Base-by-base conservation (phyloP, 1,284 basidiomycete genomes). In the Sporisorium sorghi region DNA sequence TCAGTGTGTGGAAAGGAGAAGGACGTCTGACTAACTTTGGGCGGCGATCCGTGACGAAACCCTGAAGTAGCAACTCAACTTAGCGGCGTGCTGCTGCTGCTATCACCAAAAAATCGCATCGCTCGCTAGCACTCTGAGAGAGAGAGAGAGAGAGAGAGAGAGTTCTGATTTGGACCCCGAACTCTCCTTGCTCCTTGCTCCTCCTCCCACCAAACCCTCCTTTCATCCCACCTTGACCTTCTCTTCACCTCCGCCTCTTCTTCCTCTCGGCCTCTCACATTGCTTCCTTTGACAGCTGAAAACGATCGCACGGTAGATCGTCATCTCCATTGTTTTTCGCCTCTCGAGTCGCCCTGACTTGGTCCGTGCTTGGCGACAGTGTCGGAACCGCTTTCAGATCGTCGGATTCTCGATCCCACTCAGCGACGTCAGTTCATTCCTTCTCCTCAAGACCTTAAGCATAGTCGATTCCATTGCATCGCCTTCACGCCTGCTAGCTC, bases 101-200 rank as follows among this genome's bases (percentile, higher is more conserved):
- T n/a, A n/a, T n/a, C n/a, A n/a, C n/a, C n/a, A n/a, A n/a, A n/a
- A n/a, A n/a, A n/a, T n/a, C n/a, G n/a, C n/a, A n/a, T 30, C 5
- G 28, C 28, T 5, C 28, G 28, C 28, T 30, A 30, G 5, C 28
- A 30, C 28, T 30, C 28, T n/a, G n/a, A n/a, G n/a, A n/a, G n/a
- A n/a, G n/a, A n/a, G n/a, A n/a, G n/a, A n/a, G n/a, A n/a, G n/a
- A n/a, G n/a, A n/a, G n/a, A n/a, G n/a, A n/a, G n/a, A n/a, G n/a
- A n/a, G n/a, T n/a, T n/a, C n/a, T n/a, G 9, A 42, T 14, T 26
- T 44, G 43, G 43, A 44, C 43, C 43, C 43, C 24, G 24, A 44
- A 40, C 37, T 40, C 24, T 26, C 8, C 6, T 17, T 26, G 7
- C 1, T 26, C 8, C 24, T 17, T 7, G 5, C 5, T 5, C 5